A percentile compares a stretch with the other conserved stretches of the same genome.
These are phyloP conservation scores for Trichoderma sp. DNA, from an alignment of 2,329 filamentous ascomycete genomes.

Conservation along the genomic window DNA sequence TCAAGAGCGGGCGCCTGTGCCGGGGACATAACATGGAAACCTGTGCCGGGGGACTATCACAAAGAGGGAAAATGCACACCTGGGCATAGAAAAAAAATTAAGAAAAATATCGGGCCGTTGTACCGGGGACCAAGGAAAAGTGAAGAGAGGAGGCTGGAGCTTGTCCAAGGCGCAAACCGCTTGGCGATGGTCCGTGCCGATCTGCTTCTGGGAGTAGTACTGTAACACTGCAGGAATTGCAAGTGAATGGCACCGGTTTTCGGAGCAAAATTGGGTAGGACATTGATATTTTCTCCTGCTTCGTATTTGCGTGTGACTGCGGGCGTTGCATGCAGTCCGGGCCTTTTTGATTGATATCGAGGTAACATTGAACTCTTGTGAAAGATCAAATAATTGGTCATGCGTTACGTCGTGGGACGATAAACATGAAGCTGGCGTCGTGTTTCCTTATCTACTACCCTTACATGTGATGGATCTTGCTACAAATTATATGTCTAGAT, in stretches of 20 bases:
- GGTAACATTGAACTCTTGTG: background rate
- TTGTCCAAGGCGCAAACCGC: background rate
- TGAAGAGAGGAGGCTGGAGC: background rate
- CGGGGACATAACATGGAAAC: background rate
- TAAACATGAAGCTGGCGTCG: background rate
- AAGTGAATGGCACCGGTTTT: background rate
- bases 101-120: background rate
- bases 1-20: background rate
- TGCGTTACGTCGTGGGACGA: background rate
- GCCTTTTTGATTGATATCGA: background rate
- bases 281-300: background rate
- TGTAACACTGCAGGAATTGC: background rate
- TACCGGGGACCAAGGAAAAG: background rate
- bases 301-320: background rate
- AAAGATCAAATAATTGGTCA: background rate
- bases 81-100: background rate
- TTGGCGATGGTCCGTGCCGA: constrained; percentile 5
- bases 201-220: background rate
- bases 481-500: background rate
- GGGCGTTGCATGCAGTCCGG: background rate
- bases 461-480: background rate
- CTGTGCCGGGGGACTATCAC: background rate
- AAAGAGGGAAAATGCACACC: background rate
- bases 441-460: background rate
- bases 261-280: background rate